Conservation (phyloP, 371 early-diverging fungal species). For the Saksenaea vasiformis region DNA sequence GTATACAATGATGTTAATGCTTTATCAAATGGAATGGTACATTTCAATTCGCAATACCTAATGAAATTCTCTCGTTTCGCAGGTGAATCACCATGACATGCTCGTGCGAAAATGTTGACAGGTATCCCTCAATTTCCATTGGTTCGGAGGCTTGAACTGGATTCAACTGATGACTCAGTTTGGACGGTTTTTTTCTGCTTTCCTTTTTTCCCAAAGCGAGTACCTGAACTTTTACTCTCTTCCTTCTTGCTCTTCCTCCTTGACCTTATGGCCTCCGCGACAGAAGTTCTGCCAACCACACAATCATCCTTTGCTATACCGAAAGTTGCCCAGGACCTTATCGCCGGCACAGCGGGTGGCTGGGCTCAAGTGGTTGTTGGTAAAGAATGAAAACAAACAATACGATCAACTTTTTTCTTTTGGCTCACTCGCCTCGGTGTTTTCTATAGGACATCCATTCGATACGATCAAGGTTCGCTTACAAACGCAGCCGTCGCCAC, state of each 20-base stretch:
- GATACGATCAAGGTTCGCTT: slow-evolving; percentile 83
- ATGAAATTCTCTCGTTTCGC: no score
- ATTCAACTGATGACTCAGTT: neutral
- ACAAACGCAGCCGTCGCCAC: slow-evolving; percentile 75
- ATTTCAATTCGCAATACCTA: no score
- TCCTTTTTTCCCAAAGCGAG: neutral
- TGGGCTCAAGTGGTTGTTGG: slow-evolving; percentile 86
- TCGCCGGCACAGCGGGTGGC: slow-evolving; percentile 87
- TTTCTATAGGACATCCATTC: slow-evolving; percentile 76
- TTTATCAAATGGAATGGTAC: no score
- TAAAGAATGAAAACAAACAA: slow-evolving; percentile 21
- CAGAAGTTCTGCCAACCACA: slow-evolving; percentile 6
- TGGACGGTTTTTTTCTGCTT: neutral
- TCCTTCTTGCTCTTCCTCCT: slow-evolving; percentile 3
- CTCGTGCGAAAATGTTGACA: slow-evolving; percentile 8
- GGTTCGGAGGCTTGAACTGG: neutral
- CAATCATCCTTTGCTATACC: slow-evolving; percentile 38
- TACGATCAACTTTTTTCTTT: neutral
- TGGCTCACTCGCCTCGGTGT: slow-evolving; percentile 7
- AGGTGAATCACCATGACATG: no score
- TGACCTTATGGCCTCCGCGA: slow-evolving; percentile 1
- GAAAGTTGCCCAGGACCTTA: slow-evolving; percentile 60
- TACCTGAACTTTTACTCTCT: neutral
- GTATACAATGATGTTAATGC: no score
- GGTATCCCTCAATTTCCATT: neutral